These are phyloP conservation scores for Stropharia rugosoannulata DNA, from an alignment of 768 basidiomycete genomes.

Conservation along the genomic window DNA sequence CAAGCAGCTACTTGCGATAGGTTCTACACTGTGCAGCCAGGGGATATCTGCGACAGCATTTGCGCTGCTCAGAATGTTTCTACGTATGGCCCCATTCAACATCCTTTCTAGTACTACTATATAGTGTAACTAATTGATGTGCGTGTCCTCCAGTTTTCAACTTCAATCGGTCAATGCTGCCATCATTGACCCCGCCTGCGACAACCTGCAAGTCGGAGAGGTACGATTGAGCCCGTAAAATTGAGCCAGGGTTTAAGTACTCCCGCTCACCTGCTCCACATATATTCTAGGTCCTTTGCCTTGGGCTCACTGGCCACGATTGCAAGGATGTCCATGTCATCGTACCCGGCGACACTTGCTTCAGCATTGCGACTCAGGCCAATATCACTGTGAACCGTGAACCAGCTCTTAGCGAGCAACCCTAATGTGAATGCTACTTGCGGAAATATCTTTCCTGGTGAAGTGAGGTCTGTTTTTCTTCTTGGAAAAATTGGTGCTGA, in stretches of 20 bases:
- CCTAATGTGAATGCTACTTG: slow-evolving; percentile 53
- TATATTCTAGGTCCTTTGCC: slow-evolving; percentile 43
- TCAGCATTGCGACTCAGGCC: slow-evolving; percentile 33
- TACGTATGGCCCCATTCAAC: slow-evolving; percentile 33
- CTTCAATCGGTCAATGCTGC: slow-evolving; percentile 51
- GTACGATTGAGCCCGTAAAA: no score
- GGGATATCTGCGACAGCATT: slow-evolving; percentile 55
- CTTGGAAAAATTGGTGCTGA: background rate
- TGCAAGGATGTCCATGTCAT: slow-evolving; percentile 49
- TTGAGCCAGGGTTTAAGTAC: no score
- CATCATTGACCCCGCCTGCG: slow-evolving; percentile 50
- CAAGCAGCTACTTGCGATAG: slow-evolving; percentile 38
- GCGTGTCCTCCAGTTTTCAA: slow-evolving; percentile 47
- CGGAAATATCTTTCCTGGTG: slow-evolving; percentile 52
- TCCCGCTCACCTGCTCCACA: no score
- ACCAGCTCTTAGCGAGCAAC: slow-evolving; percentile 54
- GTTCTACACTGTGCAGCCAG: slow-evolving; percentile 42
- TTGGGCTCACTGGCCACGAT: slow-evolving; percentile 54
- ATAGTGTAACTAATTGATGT: background rate
- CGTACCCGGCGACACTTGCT: slow-evolving; percentile 45
- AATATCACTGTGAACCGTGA: slow-evolving; percentile 41
- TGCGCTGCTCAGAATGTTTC: slow-evolving; percentile 42
- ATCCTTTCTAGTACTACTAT: background rate
- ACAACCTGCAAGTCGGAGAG: slow-evolving; percentile 51
- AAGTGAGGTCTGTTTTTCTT: slow-evolving; percentile 35